Base-by-base conservation (phyloP, 2,329 filamentous ascomycete species). In the Pestalotiopsis sp. region DNA sequence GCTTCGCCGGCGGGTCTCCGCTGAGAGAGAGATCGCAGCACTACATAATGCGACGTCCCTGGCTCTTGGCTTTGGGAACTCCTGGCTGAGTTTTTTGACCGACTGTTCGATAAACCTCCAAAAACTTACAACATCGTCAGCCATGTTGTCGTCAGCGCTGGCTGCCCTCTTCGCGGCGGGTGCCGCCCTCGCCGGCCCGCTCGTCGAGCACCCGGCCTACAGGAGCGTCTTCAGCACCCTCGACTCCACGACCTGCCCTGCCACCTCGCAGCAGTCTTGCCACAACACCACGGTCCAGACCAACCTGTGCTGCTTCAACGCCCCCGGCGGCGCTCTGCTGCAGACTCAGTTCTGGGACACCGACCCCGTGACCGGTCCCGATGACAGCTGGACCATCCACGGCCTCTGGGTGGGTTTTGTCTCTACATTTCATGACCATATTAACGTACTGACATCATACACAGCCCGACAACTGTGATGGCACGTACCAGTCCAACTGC, bases 261-360 rank as follows among this genome's bases (percentile, higher is more conserved):
- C 65, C 52, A 61, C 65, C 31, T 23, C n/a, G 65, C 65, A 59
- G 36, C 36, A 59, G 31, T 67, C 65, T 25, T 67, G 65, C 38
- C 65, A 67, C 36, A 67, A 67, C 56, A 67, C 65, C 12, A 67
- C 65, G 27, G 56, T 61, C 25, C 52, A 67, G 58, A 67, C 66
- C 11, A 67, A 94, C 75, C 86, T 90, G 6, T 94, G 92, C 82
- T 94, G 92, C 80, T 92, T 94, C 82, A 92, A 92, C 75, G 84
- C 88, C 25, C 92, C 92, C 0, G 89, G 91, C 4, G 92, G 92
- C 7, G 87, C 92, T 71, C 81, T 94, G 59, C 84, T 94, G 4
- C 88, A 89, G 78, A 94, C 92, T 2, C 92, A 94, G 74, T 94
- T 94, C 81, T 67, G 66, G 66, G 66, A 67, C 41, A 67, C 66